Evolutionary conservation across 176 grass and related monocot genomes (phyloP).

Genomic region (Chloris gayana): DNA sequence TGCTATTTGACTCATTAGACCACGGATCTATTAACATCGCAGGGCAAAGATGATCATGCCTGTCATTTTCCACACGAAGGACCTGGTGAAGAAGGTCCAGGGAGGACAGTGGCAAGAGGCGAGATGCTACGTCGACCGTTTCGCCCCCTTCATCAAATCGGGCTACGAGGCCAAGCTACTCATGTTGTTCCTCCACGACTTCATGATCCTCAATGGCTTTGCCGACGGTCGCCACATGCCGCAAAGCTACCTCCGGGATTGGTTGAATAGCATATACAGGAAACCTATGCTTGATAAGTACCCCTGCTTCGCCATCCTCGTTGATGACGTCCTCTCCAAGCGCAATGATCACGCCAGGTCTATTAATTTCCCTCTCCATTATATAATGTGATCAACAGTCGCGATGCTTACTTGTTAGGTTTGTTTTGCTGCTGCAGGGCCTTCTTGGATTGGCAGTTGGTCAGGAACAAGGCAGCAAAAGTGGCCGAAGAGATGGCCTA

Average conservation of each 20-base stretch:
- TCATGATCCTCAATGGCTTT: neutral
- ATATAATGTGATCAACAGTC: neutral
- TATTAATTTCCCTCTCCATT: neutral
- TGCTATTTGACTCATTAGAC: neutral
- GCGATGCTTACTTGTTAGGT: neutral
- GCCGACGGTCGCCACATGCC: neutral
- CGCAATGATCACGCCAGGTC: neutral
- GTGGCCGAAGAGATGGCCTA: neutral
- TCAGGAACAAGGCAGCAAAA: constrained; percentile 12
- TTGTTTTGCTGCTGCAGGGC: neutral
- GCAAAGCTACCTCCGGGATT: neutral
- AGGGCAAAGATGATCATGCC: neutral
- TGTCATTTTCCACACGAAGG: neutral
- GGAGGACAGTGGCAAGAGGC: neutral
- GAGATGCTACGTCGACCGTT: neutral
- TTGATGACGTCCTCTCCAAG: neutral
- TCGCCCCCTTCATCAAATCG: no score
- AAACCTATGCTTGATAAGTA: neutral
- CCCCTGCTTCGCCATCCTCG: neutral
- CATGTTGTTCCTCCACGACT: neutral
- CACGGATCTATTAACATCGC: no score
- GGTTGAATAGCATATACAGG: neutral
- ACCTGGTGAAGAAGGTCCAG: neutral
- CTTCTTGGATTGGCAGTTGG: neutral
- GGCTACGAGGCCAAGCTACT: neutral